phyloP scores from a whole-genome alignment of 1,139 yeast species.

The Lodderomyces parapsilosis region DNA sequence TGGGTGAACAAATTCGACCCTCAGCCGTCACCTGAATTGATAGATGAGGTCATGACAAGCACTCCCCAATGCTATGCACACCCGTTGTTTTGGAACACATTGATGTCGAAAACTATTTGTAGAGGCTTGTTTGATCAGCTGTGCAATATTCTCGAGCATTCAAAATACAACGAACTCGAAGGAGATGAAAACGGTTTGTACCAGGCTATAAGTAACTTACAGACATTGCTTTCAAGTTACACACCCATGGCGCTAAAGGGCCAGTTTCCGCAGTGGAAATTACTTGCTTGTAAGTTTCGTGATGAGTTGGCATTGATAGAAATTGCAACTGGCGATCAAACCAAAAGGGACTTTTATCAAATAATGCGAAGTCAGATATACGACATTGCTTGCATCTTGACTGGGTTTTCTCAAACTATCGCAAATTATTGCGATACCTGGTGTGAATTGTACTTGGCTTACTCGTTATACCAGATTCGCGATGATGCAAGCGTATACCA shows the following conservation, averaged over 20 bases:
- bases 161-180: constrained; percentile 38
- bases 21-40: constrained; percentile 52
- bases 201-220: constrained; percentile 49
- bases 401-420: constrained; percentile 57
- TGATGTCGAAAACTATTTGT: constrained; percentile 53
- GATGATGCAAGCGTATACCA: constrained; percentile 34
- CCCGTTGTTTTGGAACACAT: constrained; percentile 61
- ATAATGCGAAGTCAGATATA: constrained; percentile 39
- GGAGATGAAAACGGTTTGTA: constrained; percentile 26
- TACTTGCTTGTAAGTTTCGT: constrained; percentile 48
- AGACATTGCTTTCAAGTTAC: constrained; percentile 38
- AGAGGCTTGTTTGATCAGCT: constrained; percentile 68
- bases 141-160: constrained; percentile 42
- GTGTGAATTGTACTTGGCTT: constrained; percentile 70
- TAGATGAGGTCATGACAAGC: constrained; percentile 43
- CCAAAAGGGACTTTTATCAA: constrained; percentile 13
- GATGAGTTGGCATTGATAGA: constrained; percentile 31
- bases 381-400: constrained; percentile 43
- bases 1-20: constrained; percentile 72
- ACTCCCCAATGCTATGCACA: constrained; percentile 51
- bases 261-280: constrained; percentile 51
- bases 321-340: not conserved
- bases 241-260: constrained; percentile 40
- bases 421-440: constrained; percentile 52
- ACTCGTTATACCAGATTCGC: constrained; percentile 59